These are phyloP conservation scores for Auriscalpium orientale DNA, from an alignment of 768 basidiomycete species.

Conservation along the genomic window DNA sequence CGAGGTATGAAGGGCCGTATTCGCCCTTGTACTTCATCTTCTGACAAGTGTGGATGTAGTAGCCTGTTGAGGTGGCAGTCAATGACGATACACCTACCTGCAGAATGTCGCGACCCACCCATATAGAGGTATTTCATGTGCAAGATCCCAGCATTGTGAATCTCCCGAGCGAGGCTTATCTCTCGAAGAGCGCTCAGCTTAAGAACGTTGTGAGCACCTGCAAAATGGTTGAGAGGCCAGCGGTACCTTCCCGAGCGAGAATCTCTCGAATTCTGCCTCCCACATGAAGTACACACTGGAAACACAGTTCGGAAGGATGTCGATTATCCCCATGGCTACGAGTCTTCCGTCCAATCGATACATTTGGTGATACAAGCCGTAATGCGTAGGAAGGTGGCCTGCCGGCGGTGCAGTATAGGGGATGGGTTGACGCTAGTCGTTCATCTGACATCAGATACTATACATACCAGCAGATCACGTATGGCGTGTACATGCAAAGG, in stretches of 20 bases:
- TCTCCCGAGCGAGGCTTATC: slow-evolving; percentile 64
- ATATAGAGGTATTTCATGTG: slow-evolving; percentile 73
- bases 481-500: slow-evolving; percentile 54
- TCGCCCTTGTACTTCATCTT: slow-evolving; percentile 98
- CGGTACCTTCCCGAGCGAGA: slow-evolving; percentile 70
- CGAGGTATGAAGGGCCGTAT: slow-evolving; percentile 79
- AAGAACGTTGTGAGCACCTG: no score
- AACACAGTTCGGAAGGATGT: slow-evolving; percentile 82
- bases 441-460: background rate
- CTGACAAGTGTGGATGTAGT: slow-evolving; percentile 83
- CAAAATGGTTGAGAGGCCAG: no score
- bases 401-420: slow-evolving; percentile 44
- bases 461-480: background rate
- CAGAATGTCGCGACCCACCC: slow-evolving; percentile 42
- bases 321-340: slow-evolving; percentile 82
- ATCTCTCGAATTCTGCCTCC: slow-evolving; percentile 57
- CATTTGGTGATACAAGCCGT: slow-evolving; percentile 90
- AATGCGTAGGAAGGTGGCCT: slow-evolving; percentile 57
- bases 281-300: slow-evolving; percentile 91
- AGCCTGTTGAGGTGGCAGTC: slow-evolving; percentile 44
- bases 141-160: slow-evolving; percentile 58
- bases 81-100: background rate
- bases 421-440: slow-evolving; percentile 48
- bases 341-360: slow-evolving; percentile 78
- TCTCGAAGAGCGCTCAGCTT: slow-evolving; percentile 86